phyloP scores from a whole-genome alignment of 2,329 filamentous ascomycete genomes.

The Fusarium concolor region DNA sequence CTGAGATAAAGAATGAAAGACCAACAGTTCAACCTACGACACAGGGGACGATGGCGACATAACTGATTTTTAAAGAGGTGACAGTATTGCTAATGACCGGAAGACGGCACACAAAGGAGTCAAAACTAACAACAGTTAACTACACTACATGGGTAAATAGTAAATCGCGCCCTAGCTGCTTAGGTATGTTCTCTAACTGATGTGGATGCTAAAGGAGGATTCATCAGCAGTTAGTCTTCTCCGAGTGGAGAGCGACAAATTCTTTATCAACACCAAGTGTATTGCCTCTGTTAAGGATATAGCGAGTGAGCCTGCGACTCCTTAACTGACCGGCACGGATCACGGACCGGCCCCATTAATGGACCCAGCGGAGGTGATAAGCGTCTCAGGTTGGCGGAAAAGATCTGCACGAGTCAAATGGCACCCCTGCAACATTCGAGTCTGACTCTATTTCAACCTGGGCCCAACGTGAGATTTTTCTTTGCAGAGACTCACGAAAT shows the following conservation, averaged over 20 bases:
- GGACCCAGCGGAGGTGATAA: slow-evolving; percentile 19
- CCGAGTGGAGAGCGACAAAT: slow-evolving; percentile 32
- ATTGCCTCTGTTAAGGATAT: slow-evolving; percentile 13
- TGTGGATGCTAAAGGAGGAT: background rate
- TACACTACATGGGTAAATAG: slow-evolving; percentile 14
- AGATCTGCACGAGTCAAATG: slow-evolving; percentile 22
- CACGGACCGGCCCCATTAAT: background rate
- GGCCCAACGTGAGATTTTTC: background rate
- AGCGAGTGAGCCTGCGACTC: slow-evolving; percentile 7
- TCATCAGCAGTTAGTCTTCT: slow-evolving; percentile 6
- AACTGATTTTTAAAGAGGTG: background rate
- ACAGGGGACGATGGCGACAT: background rate
- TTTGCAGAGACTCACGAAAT: background rate
- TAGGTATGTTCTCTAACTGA: background rate
- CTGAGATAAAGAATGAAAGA: background rate
- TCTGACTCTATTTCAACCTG: background rate
- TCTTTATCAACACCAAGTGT: slow-evolving; percentile 25
- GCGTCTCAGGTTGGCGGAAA: slow-evolving; percentile 10
- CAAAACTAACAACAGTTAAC: slow-evolving; percentile 6
- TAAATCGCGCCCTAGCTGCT: slow-evolving; percentile 15
- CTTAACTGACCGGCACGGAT: slow-evolving; percentile 8
- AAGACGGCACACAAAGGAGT: slow-evolving; percentile 22
- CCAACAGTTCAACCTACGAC: background rate
- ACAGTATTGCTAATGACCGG: slow-evolving; percentile 5
- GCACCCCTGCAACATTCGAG: background rate